Base-by-base conservation (phyloP, 164 flowering plant species). In the Vitis labrusca region DNA sequence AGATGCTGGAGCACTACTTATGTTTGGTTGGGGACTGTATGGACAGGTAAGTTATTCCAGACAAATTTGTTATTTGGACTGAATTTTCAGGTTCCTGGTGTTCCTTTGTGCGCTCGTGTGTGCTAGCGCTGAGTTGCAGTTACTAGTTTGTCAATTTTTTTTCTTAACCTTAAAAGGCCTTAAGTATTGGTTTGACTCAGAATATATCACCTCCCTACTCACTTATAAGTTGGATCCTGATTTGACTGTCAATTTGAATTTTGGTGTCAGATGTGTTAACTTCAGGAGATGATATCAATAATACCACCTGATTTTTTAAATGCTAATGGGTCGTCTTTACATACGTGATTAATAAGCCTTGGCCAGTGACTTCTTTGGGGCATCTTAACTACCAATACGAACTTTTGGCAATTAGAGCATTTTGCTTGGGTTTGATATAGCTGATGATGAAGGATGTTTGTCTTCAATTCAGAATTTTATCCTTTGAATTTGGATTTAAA, bases 11-110 rank as follows among this genome's bases (percentile, higher is more conserved):
- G 92, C 94, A 5, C 44, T 96, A 16, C 90, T 96, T 73, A 85
- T 97, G 56, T 96, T 96, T 83, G 99, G 99, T 49, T 96, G 99
- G 99, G 98, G 99, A 72, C 90, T 93, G 30, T 93, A 96, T 78
- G 99, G 99, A 73, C 99, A 96, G 90, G 99, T 94, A 47, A 76
- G 78, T n/a, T 59, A 55, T n/a, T 8, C 27, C 48, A 53, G 19
- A 47, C 37, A 44, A 7, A 30, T 23, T 66, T 3, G 60, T 54
- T 66, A 2, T 61, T 32, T 70, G 29, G 16, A 23, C 44, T 8
- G 60, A 48, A 16, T 65, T 49, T n/a, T 37, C 44, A 37, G 44
- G 44, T 37, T 37, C 44, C 44, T 37, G 44, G 44, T 37, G 44
- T 37, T 37, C 44, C 44, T 37, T 37, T 37, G 6, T 37, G 8